Conservation (phyloP, 2,329 filamentous ascomycete genomes). For the Thelonectria rubi region DNA sequence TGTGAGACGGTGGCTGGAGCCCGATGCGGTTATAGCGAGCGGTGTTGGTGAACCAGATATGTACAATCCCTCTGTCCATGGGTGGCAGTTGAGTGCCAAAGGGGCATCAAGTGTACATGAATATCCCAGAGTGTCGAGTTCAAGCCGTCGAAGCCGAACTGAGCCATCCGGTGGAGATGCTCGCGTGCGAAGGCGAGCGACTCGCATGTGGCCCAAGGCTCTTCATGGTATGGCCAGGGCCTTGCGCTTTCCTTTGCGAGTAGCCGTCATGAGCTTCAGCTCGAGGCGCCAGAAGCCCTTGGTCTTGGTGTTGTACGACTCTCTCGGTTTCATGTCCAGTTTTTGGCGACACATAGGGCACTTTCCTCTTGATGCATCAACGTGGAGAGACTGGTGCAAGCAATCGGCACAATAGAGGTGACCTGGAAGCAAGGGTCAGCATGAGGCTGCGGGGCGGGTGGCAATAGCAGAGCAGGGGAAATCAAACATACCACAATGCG, state of each 20-base stretch:
- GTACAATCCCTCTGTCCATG: not conserved
- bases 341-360: constrained; percentile 72
- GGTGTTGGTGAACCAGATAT: not conserved
- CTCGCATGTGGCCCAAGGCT: not conserved
- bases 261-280: constrained; percentile 68
- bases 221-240: constrained; percentile 43
- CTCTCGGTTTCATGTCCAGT: constrained; percentile 59
- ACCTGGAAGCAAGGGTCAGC: constrained; percentile 52
- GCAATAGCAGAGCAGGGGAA: not conserved
- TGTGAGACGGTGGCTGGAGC: not conserved
- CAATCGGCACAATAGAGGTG: constrained; percentile 73
- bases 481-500: constrained; percentile 68
- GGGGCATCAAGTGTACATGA: not conserved
- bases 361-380: constrained; percentile 63
- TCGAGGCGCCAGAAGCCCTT: constrained; percentile 68
- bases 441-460: not conserved
- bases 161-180: no score
- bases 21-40: not conserved
- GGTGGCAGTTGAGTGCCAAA: not conserved
- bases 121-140: not conserved
- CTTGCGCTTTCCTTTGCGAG: constrained; percentile 59
- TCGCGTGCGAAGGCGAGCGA: not conserved
- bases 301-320: constrained; percentile 53
- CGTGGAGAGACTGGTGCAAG: constrained; percentile 67
- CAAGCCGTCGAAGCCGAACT: no score